These are phyloP conservation scores for Ophiostoma piceae DNA, from an alignment of 2,329 filamentous ascomycete species.

Conservation along the genomic window DNA sequence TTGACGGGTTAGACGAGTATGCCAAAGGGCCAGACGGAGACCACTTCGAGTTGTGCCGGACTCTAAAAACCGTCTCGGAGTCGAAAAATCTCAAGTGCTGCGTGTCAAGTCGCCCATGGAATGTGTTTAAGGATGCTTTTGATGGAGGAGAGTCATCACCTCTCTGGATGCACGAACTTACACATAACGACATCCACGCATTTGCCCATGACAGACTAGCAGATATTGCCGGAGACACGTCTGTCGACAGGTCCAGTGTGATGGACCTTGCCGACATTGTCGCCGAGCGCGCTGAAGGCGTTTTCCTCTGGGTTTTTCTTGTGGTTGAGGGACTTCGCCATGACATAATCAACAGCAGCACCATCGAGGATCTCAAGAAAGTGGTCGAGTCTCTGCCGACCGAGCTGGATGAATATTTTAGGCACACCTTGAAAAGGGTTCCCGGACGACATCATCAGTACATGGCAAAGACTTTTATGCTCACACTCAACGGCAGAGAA, in stretches of 20 bases:
- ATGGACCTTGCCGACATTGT: too few relatives aligned
- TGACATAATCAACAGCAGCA: not conserved
- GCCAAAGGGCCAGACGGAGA: not conserved
- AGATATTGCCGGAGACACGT: not conserved
- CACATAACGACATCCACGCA: not conserved
- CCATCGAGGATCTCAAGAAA: not conserved
- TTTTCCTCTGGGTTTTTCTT: slow-evolving; percentile 11
- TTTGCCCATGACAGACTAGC: not conserved
- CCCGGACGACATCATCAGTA: not conserved
- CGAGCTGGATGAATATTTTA: not conserved
- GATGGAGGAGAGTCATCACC: not conserved
- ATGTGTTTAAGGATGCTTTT: slow-evolving; percentile 15
- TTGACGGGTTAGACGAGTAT: slow-evolving; percentile 23
- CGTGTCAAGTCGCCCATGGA: slow-evolving; percentile 20
- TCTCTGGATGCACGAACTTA: slow-evolving; percentile 15
- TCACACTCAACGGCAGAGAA: not conserved
- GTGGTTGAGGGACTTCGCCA: not conserved
- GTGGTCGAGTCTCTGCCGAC: not conserved
- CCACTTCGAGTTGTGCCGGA: not conserved
- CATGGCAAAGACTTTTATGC: not conserved
- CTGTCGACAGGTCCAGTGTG: too few relatives aligned
- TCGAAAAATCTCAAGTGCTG: slow-evolving; percentile 18
- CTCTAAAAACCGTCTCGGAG: not conserved
- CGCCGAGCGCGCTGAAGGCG: slow-evolving; percentile 5
- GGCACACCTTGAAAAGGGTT: not conserved